Percentiles rank a stretch among this genome's conserved stretches.
These are phyloP conservation scores for Globisporangium uncinulatum DNA, from an alignment of 352 stramenopile genomes.

Conservation along the genomic window DNA sequence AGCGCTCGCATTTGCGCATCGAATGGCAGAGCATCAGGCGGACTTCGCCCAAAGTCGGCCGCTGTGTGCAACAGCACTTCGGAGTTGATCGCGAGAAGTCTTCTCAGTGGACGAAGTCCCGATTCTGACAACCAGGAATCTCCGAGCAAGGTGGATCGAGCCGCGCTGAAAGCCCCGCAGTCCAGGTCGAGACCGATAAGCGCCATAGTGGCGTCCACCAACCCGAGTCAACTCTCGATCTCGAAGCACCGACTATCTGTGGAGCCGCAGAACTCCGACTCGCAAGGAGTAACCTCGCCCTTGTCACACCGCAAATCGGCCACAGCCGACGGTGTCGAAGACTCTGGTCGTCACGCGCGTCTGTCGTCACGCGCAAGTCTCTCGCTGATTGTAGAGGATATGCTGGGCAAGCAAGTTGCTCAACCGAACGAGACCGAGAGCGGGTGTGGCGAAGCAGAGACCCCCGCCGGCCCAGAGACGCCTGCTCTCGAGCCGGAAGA, in stretches of 20 bases:
- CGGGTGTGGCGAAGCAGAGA: constrained; percentile 6
- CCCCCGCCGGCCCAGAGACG: background rate
- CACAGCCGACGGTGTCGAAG: background rate
- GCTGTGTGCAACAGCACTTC: constrained; percentile 39
- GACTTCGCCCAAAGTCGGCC: constrained; percentile 38
- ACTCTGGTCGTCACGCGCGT: constrained; percentile 10
- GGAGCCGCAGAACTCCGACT: background rate
- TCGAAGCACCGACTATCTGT: background rate
- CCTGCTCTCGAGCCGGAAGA: constrained; percentile 35
- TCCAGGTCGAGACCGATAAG: constrained; percentile 26
- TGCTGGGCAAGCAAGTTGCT: constrained; percentile 2
- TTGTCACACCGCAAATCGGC: constrained; percentile 3
- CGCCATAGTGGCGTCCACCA: constrained; percentile 19
- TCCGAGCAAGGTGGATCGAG: background rate
- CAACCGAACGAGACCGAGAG: constrained; percentile 6
- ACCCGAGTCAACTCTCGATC: constrained; percentile 9
- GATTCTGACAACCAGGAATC: background rate
- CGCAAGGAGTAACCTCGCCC: background rate
- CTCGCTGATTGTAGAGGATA: constrained; percentile 24
- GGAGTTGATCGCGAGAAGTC: constrained; percentile 19
- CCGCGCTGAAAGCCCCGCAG: no score
- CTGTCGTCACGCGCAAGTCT: constrained; percentile 15
- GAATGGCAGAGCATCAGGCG: background rate
- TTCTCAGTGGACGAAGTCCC: background rate
- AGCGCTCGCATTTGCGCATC: background rate